Base-by-base conservation (phyloP, 23 red algal genomes). In the Porphyridium purpureum region DNA sequence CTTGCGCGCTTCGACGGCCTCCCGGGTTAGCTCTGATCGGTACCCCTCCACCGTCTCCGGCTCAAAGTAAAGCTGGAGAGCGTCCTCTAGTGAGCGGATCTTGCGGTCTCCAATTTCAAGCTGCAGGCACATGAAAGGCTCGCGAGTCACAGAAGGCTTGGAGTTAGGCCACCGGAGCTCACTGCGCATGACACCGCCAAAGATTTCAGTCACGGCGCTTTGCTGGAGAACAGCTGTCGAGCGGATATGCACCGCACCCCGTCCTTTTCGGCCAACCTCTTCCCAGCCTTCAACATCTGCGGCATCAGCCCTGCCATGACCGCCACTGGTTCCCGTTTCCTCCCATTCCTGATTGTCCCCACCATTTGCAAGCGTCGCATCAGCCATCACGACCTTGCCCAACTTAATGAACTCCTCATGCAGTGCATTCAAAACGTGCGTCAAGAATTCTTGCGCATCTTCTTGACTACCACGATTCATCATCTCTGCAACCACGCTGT, bases 381-480 rank as follows among this genome's bases (percentile, higher is more conserved):
- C n/a, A n/a, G n/a, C n/a, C n/a, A n/a, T n/a, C n/a, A n/a, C n/a
- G n/a, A n/a, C n/a, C n/a, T n/a, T n/a, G n/a, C n/a, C n/a, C n/a
- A n/a, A n/a, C n/a, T n/a, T n/a, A n/a, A n/a, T 53, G 27, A 71
- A 24, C 57, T 94, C 87, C 41, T 83, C 77, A 53, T 94, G 87
- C 29, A 94, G 44, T 33, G 48, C 62, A 53, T 94, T 70, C 15
- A 94, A 66, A 34, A 84, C 49, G 30, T 62, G 67, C 27, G 60
- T 84, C 7, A 94, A 53, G 51, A 94, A 77, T 69, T 94, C 87
- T 31, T 83, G 70, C 19, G 87, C 77, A 40, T 94, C 87, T 58
- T 94, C 77, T 49, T 94, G 87, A 40, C 59, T 56, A 21, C 79
- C 83, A 7, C 73, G 35, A 9, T 15, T 47, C 31, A 69, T 35